Evolutionary conservation across 352 stramenopile species (phyloP), one percentile per base, ranked within the genome.

Genomic region (Globisporangium viniferum): DNA sequence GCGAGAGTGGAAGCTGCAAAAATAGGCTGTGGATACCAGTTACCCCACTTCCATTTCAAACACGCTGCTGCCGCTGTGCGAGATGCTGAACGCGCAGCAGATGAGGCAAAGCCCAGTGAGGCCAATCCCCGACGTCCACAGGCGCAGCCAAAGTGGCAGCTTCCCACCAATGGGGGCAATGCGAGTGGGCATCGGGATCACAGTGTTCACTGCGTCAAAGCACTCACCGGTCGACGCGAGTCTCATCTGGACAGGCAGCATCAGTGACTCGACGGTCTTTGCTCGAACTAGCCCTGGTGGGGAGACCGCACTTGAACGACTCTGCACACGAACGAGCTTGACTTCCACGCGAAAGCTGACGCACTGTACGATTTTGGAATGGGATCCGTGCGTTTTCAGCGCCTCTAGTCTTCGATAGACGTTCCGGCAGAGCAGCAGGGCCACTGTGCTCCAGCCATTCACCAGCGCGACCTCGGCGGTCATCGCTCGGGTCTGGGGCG

Each of bases 291-390:
- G 24, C 58, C 6, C 14, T 7, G 24, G 14, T 2, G 15, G 1
- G 5, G 35, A 20, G 27, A 14, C n/a, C 6, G 31, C 29, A 24
- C 1, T 49, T 29, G n/a, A 10, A 14, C n/a, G 4, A 3, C 18
- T 27, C 36, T 64, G 39, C 2, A 56, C 51, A 5, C 35, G 51
- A 53, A 61, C 24, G 24, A 67, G 33, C 62, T 62, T 67, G 51
- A 67, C 41, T 48, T 39, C 55, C 2, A 18, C 22, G 0, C 33
- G 35, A 36, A 35, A 41, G 35, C 51, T 60, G 33, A 55, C 41
- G 51, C 35, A 67, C 7, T 67, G 53, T n/a, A 61, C 22, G 22
- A 54, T 22, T 29, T 55, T 54, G 12, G 51, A 60, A 18, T 60
- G 18, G 51, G 20, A 18, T 1, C 24, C 49, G 8, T 46, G 12